These are phyloP conservation scores for Cytauxzoon felis DNA, from an alignment of 169 alveolate genomes.

Conservation along the genomic window DNA sequence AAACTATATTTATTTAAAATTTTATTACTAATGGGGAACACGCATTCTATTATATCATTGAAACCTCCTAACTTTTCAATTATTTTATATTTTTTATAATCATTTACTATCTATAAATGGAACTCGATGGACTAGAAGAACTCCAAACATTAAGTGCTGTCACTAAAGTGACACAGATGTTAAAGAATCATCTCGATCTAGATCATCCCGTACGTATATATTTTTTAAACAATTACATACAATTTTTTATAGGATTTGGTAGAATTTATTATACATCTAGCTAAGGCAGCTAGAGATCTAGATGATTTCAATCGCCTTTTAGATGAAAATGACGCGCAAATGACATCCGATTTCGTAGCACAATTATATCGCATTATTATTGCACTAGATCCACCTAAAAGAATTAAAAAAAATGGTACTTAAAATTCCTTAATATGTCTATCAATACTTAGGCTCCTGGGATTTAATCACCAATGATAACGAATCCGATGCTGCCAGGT, in stretches of 20 bases:
- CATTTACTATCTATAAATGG: background rate
- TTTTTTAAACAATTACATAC: background rate
- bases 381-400: conserved; percentile 33
- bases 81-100: background rate
- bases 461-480: conserved; percentile 28
- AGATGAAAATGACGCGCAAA: conserved; percentile 58
- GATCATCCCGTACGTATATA: conserved; percentile 51
- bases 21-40: background rate
- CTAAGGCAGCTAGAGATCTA: conserved; percentile 31
- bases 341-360: conserved; percentile 32
- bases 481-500: conserved; percentile 32
- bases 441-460: conserved; percentile 56
- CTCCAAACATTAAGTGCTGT: conserved; percentile 44
- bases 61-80: background rate
- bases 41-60: background rate
- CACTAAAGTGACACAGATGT: conserved; percentile 48
- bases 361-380: conserved; percentile 42
- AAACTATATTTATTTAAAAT: background rate
- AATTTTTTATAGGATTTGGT: conserved; percentile 33
- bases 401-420: too few relatives aligned
- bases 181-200: conserved; percentile 55
- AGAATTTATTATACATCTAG: conserved; percentile 55
- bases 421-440: too few relatives aligned
- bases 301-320: conserved; percentile 37
- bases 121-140: conserved; percentile 39